These are phyloP conservation scores for Ascochyta viciae-villosae DNA, from an alignment of 2,329 filamentous ascomycete genomes.

Conservation along the genomic window DNA sequence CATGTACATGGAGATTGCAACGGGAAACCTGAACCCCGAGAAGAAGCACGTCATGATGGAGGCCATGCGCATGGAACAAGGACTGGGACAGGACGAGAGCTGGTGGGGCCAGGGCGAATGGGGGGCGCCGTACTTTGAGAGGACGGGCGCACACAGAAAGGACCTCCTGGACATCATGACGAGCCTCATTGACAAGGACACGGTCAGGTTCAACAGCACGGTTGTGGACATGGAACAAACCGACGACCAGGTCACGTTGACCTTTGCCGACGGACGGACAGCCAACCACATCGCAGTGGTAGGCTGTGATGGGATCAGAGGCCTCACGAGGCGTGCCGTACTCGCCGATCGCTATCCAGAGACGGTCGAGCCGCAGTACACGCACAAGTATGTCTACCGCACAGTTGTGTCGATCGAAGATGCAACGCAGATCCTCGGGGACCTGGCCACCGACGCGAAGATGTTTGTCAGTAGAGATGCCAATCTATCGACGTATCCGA, in stretches of 20 bases:
- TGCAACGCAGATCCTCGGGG: slow-evolving; percentile 47
- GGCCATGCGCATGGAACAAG: slow-evolving; percentile 50
- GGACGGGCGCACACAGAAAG: slow-evolving; percentile 53
- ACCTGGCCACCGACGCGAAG: slow-evolving; percentile 37
- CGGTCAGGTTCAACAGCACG: slow-evolving; percentile 35
- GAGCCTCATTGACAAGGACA: slow-evolving; percentile 48
- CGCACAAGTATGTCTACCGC: slow-evolving; percentile 36
- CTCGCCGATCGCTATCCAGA: slow-evolving; percentile 22
- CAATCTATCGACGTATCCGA: slow-evolving; percentile 29
- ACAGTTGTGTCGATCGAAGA: slow-evolving; percentile 44
- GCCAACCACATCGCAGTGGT: slow-evolving; percentile 50
- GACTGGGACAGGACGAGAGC: slow-evolving; percentile 47
- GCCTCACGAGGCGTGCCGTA: slow-evolving; percentile 26
- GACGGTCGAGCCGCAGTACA: slow-evolving; percentile 31
- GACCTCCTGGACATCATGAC: slow-evolving; percentile 55
- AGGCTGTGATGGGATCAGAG: slow-evolving; percentile 58
- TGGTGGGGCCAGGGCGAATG: slow-evolving; percentile 49
- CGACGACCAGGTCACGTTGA: slow-evolving; percentile 47
- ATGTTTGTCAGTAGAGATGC: slow-evolving; percentile 30
- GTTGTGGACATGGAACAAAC: slow-evolving; percentile 39
- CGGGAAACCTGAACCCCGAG: slow-evolving; percentile 48
- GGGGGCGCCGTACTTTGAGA: slow-evolving; percentile 48
- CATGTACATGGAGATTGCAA: slow-evolving; percentile 50
- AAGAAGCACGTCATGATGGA: slow-evolving; percentile 52
- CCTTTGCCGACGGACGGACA: slow-evolving; percentile 47